These are phyloP conservation scores for Verticillium zaregamsianum DNA, from an alignment of 2,329 filamentous ascomycete genomes.

Conservation along the genomic window DNA sequence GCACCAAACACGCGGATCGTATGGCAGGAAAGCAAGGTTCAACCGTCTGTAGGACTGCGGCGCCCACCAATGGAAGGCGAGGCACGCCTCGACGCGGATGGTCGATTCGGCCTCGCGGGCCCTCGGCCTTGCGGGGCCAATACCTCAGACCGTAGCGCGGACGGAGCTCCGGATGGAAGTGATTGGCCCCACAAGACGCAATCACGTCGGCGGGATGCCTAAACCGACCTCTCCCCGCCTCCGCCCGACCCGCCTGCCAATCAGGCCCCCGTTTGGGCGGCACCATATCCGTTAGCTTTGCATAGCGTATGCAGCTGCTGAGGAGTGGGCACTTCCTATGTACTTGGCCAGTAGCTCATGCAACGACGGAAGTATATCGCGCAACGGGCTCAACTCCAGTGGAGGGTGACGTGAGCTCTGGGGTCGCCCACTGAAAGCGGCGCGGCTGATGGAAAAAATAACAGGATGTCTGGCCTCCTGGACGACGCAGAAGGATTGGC, in stretches of 20 bases:
- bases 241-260: background rate
- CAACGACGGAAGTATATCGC: background rate
- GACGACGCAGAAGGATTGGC: background rate
- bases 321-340: background rate
- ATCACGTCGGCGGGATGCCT: background rate
- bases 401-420: background rate
- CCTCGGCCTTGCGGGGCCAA: background rate
- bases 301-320: background rate
- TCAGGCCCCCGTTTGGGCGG: background rate
- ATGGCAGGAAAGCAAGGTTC: background rate
- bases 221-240: background rate
- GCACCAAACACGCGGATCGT: background rate
- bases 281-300: background rate
- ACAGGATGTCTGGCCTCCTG: background rate
- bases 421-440: background rate
- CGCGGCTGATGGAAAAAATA: background rate
- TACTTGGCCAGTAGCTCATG: background rate
- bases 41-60: too few relatives aligned
- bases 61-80: background rate
- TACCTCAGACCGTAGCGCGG: background rate
- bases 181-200: background rate
- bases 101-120: background rate
- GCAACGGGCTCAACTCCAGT: background rate
- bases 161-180: background rate
- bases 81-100: background rate